Base-by-base conservation (phyloP, 345 rosid species). In the Boechera stricta region DNA sequence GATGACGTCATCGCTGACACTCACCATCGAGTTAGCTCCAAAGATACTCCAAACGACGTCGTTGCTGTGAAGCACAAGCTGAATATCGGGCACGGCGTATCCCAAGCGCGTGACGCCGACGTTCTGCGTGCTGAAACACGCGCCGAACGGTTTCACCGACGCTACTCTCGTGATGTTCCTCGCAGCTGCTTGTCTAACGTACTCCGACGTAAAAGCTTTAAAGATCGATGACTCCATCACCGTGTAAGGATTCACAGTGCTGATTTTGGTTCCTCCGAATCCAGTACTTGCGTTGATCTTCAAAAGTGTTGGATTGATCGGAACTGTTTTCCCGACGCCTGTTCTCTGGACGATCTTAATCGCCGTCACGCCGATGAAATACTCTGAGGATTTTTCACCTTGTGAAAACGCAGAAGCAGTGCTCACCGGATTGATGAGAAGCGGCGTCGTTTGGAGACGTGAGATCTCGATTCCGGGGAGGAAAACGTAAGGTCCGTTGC, bases 21-120 rank as follows among this genome's bases (percentile, higher is more conserved):
- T 42, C 39, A 90, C 96, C 91, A 90, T 90, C 2, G 92, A 92
- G 72, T 90, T 92, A 1, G 89, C 82, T 26, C 96, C 97, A 0
- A 69, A 72, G 4, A 91, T 85, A 29, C 87, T 83, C 97, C 96
- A 92, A 1, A 76, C n/a, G 2, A 83, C 83, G 72, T 69, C 65
- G 0, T 80, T 71, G 74, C 76, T 85, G 10, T 87, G 89, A 79
- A 88, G 51, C 51, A 82, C 85, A 7, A 92, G 82, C 39, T 80
- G 75, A 4, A 88, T 81, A 4, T 67, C 82, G 38, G 96, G 93
- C 78, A 90, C 93, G 1, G 80, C 66, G 7, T 79, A 32, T 6
- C 97, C 93, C 2, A 87, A 10, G 0, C 97, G 88, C 4, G 93
- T 91, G 58, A 68, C 31, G 0, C 35, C 36, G 5, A 88, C 66